These are phyloP conservation scores for Cubamyces sp. DNA, from an alignment of 768 basidiomycete species.

Conservation along the genomic window DNA sequence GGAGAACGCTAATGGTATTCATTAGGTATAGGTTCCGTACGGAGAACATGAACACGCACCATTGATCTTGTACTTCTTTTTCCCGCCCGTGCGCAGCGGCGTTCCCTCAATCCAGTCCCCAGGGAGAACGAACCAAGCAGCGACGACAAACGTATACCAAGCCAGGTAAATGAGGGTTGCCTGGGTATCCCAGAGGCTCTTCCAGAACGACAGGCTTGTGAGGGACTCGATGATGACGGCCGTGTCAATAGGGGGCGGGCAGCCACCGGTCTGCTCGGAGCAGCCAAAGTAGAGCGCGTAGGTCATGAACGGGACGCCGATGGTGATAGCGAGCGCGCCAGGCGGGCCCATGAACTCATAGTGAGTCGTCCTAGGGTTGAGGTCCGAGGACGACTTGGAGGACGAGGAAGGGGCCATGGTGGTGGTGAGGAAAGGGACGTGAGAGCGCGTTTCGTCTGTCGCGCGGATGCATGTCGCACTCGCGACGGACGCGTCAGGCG, in stretches of 20 bases:
- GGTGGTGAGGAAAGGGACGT: constrained; percentile 18
- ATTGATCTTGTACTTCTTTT: constrained; percentile 91
- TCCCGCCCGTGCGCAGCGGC: constrained; percentile 69
- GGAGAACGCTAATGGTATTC: constrained; percentile 64
- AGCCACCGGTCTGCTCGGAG: constrained; percentile 70
- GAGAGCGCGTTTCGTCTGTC: constrained; percentile 15
- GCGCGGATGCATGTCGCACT: constrained; percentile 4
- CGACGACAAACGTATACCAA: constrained; percentile 91
- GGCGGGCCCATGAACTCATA: constrained; percentile 87
- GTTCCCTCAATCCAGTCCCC: constrained; percentile 46
- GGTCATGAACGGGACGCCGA: constrained; percentile 69
- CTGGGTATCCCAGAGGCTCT: constrained; percentile 79
- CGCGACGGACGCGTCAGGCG: constrained; percentile 19
- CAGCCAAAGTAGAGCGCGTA: constrained; percentile 82
- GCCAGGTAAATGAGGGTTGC: constrained; percentile 76
- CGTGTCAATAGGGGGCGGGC: constrained; percentile 55
- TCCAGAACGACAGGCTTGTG: constrained; percentile 64
- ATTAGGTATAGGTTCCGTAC: neutral
- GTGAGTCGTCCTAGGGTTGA: constrained; percentile 67
- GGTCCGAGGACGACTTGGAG: constrained; percentile 19
- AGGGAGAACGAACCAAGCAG: constrained; percentile 80
- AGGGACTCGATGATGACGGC: constrained; percentile 51
- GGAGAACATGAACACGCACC: constrained; percentile 52
- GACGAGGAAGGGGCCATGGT: constrained; percentile 27
- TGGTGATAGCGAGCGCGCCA: constrained; percentile 70